Percentiles rank a stretch among this genome's conserved stretches.
Evolutionary conservation across 2,329 filamentous ascomycete genomes (phyloP).

Genomic region (Dothidotthia symphoricarpi): DNA sequence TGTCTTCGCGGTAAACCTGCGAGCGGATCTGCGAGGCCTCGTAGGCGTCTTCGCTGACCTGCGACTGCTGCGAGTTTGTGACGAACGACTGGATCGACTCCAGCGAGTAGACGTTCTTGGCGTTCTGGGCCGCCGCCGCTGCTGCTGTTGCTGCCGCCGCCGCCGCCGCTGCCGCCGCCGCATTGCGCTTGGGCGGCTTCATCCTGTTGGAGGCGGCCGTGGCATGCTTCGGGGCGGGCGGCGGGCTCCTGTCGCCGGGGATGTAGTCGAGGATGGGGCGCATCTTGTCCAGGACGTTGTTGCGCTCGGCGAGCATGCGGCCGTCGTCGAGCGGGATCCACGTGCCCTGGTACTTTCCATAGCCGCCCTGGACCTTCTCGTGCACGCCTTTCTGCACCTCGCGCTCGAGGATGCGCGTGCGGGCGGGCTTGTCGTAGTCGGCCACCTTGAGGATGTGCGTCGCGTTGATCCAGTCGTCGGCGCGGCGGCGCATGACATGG

Average conservation of each 20-base stretch:
- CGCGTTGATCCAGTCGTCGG: constrained; percentile 99
- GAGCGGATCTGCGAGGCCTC: constrained; percentile 62
- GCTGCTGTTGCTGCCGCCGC: constrained; percentile 55
- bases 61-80: constrained; percentile 31
- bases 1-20: constrained; percentile 69
- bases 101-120: constrained; percentile 29
- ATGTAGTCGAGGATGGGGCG: constrained; percentile 86
- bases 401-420: constrained; percentile 90
- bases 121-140: constrained; percentile 31
- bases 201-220: constrained; percentile 70
- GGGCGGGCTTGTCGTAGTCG: constrained; percentile 92
- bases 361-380: constrained; percentile 97
- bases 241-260: constrained; percentile 81
- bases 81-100: constrained; percentile 29
- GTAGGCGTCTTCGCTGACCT: constrained; percentile 58
- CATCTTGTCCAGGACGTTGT: constrained; percentile 81
- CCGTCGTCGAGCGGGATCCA: constrained; percentile 91
- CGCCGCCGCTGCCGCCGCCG: constrained; percentile 51
- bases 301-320: constrained; percentile 77
- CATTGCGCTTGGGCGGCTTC: constrained; percentile 68
- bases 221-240: constrained; percentile 88
- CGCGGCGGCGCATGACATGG: constrained; percentile 93
- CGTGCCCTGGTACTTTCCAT: constrained; percentile 98
- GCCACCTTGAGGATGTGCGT: constrained; percentile 97
- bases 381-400: constrained; percentile 96